Base-by-base conservation (phyloP, 169 alveolate genomes). In the Amoebophrya sp. region DNA sequence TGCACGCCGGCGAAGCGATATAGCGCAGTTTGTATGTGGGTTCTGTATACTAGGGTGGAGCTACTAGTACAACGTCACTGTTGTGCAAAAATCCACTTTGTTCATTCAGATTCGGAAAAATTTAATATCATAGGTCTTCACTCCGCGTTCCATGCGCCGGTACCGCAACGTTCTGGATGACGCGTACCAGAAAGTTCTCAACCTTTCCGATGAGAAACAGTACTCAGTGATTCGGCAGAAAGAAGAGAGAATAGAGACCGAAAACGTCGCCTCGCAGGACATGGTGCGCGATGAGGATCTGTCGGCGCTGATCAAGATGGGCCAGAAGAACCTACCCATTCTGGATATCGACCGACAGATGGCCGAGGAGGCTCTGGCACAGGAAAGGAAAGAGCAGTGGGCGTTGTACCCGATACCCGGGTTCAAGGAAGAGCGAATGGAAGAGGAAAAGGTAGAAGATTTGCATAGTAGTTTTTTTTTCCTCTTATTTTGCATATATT, bases 141-240 rank as follows among this genome's bases (percentile, higher is more conserved):
- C 83, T 25, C 83, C 83, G 38, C 83, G 83, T 2, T 66, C 83
- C 35, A 66, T 66, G 83, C 83, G 83, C 10, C 83, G 83, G 83
- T 66, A 66, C 32, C 39, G 35, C 10, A 0, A 18, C 39, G 83
- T 66, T 18, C 83, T 66, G 35, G 83, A 18, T 25, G 32, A 66
- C 83, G 83, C 83, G 1, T 66, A 66, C 83, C 83, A 66, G 32
- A 66, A 66, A 3, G 18, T 66, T n/a, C 83, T 66, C 32, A 66
- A 66, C 18, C 83, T 66, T 18, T 25, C 39, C 83, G 83, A 66
- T 2, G 83, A 66, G 83, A 7, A 25, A 25, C 83, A 66, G 83
- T 66, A 66, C 83, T 25, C 39, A 18, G 83, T 66, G 38, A 66
- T 66, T 1, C 83, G 83, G 35, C 83, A 66, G 83, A 66, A 66